These are phyloP conservation scores for Mycosphaerelloides madeirae DNA, from an alignment of 2,329 filamentous ascomycete genomes.

Conservation along the genomic window DNA sequence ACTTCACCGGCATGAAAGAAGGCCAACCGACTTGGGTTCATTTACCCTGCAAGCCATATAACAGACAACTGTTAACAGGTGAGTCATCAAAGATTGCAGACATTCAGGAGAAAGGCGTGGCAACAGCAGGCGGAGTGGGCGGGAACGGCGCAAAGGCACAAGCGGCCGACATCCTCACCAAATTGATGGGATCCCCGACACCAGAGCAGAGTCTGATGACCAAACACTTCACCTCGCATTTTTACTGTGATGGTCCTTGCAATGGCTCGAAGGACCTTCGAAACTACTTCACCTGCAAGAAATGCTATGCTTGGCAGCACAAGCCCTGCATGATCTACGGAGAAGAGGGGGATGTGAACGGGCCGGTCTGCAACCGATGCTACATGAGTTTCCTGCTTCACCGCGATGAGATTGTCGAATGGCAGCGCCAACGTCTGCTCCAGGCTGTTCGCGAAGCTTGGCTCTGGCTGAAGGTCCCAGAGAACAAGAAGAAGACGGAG, in stretches of 20 bases:
- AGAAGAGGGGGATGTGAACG: conserved; percentile 11
- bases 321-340: conserved; percentile 20
- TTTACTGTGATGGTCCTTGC: conserved; percentile 20
- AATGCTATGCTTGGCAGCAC: conserved; percentile 21
- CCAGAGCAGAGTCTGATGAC: conserved; percentile 6
- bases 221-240: conserved; percentile 16
- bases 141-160: neutral
- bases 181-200: conserved; percentile 1
- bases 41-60: conserved; percentile 11
- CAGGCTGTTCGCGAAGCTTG: conserved; percentile 14
- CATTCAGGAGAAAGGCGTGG: neutral
- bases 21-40: conserved; percentile 11
- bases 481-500: conserved; percentile 7
- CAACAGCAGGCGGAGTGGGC: neutral
- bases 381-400: conserved; percentile 16
- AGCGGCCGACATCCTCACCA: conserved; percentile 3
- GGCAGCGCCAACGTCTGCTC: conserved; percentile 32
- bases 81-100: neutral
- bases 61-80: neutral
- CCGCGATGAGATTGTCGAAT: conserved; percentile 46
- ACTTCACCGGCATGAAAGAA: conserved; percentile 3
- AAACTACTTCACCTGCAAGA: conserved; percentile 18
- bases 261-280: conserved; percentile 7
- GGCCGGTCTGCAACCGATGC: conserved; percentile 21
- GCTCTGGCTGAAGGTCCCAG: conserved; percentile 10